These are phyloP conservation scores for Schwanniomyces occidentalis DNA, from an alignment of 805 yeast genomes.

Conservation along the genomic window DNA sequence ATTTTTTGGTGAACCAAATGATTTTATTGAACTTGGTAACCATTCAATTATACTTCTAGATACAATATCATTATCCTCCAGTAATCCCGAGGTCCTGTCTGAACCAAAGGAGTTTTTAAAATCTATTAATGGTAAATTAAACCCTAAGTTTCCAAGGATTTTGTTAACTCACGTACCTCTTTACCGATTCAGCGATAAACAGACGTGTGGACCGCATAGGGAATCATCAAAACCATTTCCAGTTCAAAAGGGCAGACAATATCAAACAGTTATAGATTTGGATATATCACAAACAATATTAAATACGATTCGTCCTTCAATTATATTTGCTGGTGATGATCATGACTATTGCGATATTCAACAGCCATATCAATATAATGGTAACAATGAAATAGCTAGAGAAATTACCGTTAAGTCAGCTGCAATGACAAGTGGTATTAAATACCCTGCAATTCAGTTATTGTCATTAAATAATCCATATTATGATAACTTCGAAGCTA, in stretches of 20 bases:
- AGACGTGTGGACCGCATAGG: constrained; percentile 72
- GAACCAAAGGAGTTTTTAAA: constrained; percentile 60
- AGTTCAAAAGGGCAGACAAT: constrained; percentile 73
- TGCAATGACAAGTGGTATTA: constrained; percentile 91
- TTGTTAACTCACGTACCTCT: constrained; percentile 87
- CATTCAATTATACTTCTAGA: constrained; percentile 77
- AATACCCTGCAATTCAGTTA: constrained; percentile 82
- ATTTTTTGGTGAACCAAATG: constrained; percentile 72
- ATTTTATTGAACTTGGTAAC: constrained; percentile 56
- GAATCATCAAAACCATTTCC: constrained; percentile 71
- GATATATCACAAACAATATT: constrained; percentile 61
- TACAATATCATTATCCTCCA: constrained; percentile 76
- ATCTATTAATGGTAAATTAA: constrained; percentile 19
- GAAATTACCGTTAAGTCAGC: constrained; percentile 88
- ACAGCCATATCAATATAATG: constrained; percentile 42
- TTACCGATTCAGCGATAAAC: constrained; percentile 61
- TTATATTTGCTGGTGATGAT: constrained; percentile 90
- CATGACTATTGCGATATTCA: constrained; percentile 88
- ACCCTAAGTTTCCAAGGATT: constrained; percentile 54
- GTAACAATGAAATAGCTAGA: constrained; percentile 38
- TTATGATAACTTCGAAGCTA: constrained; percentile 11
- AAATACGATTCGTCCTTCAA: constrained; percentile 57
- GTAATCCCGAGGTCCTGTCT: constrained; percentile 38
- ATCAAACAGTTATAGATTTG: constrained; percentile 81
- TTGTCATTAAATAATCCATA: constrained; percentile 61